Conservation (phyloP, 2,329 filamentous ascomycete species). For the Seiridium cupressi region DNA sequence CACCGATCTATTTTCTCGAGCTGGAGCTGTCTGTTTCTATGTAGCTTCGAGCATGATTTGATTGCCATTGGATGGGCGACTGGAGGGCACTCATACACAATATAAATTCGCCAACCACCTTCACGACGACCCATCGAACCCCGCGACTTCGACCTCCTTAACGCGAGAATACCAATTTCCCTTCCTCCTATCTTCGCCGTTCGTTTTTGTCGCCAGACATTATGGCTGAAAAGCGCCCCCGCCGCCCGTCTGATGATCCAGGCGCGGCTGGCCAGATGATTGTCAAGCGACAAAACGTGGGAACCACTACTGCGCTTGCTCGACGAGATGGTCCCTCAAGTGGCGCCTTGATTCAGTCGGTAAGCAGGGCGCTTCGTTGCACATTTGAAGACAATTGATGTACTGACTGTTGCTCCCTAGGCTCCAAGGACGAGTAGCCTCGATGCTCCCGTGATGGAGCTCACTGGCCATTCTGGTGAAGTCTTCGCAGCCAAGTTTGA, state of each 20-base stretch:
- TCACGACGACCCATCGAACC: neutral
- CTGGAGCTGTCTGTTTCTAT: neutral
- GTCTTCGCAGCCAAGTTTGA: slow-evolving; percentile 91
- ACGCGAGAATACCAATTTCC: too few relatives aligned
- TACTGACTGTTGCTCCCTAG: slow-evolving; percentile 42
- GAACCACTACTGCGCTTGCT: slow-evolving; percentile 46
- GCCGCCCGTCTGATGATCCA: slow-evolving; percentile 83
- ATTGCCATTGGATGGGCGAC: neutral
- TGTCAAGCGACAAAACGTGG: slow-evolving; percentile 83
- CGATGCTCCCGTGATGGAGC: slow-evolving; percentile 90
- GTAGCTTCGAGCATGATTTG: neutral
- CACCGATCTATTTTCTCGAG: slow-evolving; percentile 5
- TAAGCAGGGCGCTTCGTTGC: slow-evolving; percentile 29
- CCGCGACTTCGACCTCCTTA: neutral
- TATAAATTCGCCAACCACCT: too few relatives aligned
- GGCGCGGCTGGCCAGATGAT: slow-evolving; percentile 70
- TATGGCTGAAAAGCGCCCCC: slow-evolving; percentile 91
- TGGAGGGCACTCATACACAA: too few relatives aligned
- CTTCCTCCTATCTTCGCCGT: neutral
- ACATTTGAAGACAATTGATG: neutral
- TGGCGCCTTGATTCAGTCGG: slow-evolving; percentile 48
- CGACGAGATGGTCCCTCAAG: slow-evolving; percentile 48
- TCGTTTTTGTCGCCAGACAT: slow-evolving; percentile 10
- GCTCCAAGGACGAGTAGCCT: slow-evolving; percentile 76
- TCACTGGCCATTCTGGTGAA: slow-evolving; percentile 80